Evolutionary conservation across 495 filamentous ascomycete species (phyloP), one percentile per base, ranked within the genome.

Genomic region (Lophiotrema nucula): DNA sequence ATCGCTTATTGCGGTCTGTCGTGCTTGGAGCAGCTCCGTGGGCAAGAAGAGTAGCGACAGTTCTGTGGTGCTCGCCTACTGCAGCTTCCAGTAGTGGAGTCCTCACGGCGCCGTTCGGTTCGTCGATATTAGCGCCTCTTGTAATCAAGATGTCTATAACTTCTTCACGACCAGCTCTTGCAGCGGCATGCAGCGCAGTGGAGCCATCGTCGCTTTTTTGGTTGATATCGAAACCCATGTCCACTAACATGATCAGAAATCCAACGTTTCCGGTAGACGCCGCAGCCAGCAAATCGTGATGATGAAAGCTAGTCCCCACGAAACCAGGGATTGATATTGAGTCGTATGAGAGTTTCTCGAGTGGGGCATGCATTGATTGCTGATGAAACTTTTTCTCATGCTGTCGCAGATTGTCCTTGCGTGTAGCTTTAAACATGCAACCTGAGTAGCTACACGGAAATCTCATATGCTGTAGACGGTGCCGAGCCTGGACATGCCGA

Each of bases 371-470:
- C 6, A 26, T 6, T 3, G 19, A 15, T 15, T 3, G 2, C 4
- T 26, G 4, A 23, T 57, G 53, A 4, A 27, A 6, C 2, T 49
- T 42, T 15, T 33, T 16, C 11, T 48, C 8, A 27, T 57, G 53
- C 23, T 57, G 53, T 3, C 12, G 22, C n/a, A 57, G 19, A 31
- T 57, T 57, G 23, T 57, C 53, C 23, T 28, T 57, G 3, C 53
- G 43, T 3, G 12, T 57, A 22, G 44, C 43, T 19, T 42, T 48
- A 23, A 47, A 57, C 12, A 1, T 19, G 23, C 53, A n/a, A n/a
- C n/a, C n/a, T n/a, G n/a, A 57, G 6, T 12, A n/a, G n/a, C 6
- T 41, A 23, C 53, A 57, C 5, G 18, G 21, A 31, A 26, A 49
- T 31, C 16, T 48, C 16, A 8, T 15, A n/a, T 42, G 12, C 22